Percentiles rank a stretch among this genome's conserved stretches.
Conservation (phyloP, 805 yeast genomes). For the Myxozyma kluyveri region DNA sequence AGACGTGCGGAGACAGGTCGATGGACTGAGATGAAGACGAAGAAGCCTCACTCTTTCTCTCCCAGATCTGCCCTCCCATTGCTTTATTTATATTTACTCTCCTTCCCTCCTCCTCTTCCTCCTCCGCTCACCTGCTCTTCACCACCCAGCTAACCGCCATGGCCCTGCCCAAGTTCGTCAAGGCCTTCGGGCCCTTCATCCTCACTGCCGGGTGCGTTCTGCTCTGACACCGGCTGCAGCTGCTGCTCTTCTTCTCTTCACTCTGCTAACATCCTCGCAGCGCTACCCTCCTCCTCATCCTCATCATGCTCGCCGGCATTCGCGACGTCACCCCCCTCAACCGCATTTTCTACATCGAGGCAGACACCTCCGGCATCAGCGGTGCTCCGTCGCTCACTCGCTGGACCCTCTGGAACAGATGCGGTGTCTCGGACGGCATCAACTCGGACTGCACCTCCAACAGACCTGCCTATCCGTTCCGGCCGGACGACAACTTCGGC, state of each 20-base stretch:
- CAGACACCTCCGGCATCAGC: conserved; percentile 59
- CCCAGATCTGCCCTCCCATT: background rate
- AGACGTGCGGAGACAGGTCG: too few species aligned
- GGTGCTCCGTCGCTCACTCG: conserved; percentile 49
- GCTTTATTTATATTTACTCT: background rate
- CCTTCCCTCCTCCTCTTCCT: background rate
- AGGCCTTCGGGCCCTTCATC: conserved; percentile 23
- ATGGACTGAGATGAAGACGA: too few species aligned
- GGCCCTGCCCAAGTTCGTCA: conserved; percentile 6
- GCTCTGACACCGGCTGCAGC: background rate
- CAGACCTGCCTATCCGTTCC: conserved; percentile 77
- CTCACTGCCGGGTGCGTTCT: conserved; percentile 27
- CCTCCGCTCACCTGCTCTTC: background rate
- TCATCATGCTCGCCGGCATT: conserved; percentile 66
- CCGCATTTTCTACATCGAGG: conserved; percentile 75
- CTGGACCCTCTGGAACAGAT: conserved; percentile 79
- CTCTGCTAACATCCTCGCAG: conserved; percentile 30
- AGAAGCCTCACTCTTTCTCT: too few species aligned
- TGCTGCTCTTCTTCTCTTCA: background rate
- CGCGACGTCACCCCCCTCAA: conserved; percentile 53
- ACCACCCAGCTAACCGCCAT: background rate
- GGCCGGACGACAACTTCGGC: conserved; percentile 73
- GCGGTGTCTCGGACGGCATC: conserved; percentile 48
- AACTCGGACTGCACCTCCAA: conserved; percentile 52
- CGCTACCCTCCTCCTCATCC: conserved; percentile 54